Conservation (phyloP, 2,329 filamentous ascomycete genomes). For the Aspergillus fijiensis region DNA sequence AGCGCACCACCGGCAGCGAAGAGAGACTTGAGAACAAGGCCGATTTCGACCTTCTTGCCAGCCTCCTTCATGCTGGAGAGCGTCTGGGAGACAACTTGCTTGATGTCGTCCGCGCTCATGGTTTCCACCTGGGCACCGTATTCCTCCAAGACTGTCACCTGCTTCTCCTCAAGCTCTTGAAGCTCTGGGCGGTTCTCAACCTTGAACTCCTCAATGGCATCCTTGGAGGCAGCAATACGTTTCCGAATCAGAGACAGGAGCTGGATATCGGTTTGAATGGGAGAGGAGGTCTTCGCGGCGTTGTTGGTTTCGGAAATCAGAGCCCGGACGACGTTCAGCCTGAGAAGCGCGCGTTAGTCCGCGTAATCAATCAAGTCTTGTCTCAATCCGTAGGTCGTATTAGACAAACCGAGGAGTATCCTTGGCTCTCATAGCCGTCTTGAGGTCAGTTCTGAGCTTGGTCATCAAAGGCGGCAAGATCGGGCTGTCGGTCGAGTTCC, state of each 20-base stretch:
- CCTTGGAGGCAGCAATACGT: slow-evolving; percentile 37
- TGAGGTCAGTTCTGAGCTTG: slow-evolving; percentile 48
- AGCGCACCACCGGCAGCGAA: slow-evolving; percentile 43
- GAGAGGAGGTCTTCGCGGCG: slow-evolving; percentile 46
- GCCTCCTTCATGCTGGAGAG: slow-evolving; percentile 37
- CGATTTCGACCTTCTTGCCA: slow-evolving; percentile 38
- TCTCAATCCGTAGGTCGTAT: not conserved
- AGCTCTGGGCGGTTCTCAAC: slow-evolving; percentile 45
- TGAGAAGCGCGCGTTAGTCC: slow-evolving; percentile 17
- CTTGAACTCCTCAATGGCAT: slow-evolving; percentile 44
- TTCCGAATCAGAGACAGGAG: slow-evolving; percentile 49
- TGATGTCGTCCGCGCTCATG: slow-evolving; percentile 43
- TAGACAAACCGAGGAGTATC: slow-evolving; percentile 43
- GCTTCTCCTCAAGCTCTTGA: slow-evolving; percentile 46
- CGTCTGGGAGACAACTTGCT: slow-evolving; percentile 34
- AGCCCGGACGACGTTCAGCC: slow-evolving; percentile 50
- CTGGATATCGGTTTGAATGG: slow-evolving; percentile 49
- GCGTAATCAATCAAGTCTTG: not conserved
- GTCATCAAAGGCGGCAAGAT: slow-evolving; percentile 44
- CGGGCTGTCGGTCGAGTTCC: slow-evolving; percentile 40
- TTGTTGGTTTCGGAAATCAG: slow-evolving; percentile 53
- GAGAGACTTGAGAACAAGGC: slow-evolving; percentile 44
- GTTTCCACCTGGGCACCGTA: slow-evolving; percentile 46
- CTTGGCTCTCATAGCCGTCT: slow-evolving; percentile 51
- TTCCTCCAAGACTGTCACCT: slow-evolving; percentile 46